Base-by-base conservation (phyloP, 2,329 filamentous ascomycete genomes). In the Aspergillus cejpii region DNA sequence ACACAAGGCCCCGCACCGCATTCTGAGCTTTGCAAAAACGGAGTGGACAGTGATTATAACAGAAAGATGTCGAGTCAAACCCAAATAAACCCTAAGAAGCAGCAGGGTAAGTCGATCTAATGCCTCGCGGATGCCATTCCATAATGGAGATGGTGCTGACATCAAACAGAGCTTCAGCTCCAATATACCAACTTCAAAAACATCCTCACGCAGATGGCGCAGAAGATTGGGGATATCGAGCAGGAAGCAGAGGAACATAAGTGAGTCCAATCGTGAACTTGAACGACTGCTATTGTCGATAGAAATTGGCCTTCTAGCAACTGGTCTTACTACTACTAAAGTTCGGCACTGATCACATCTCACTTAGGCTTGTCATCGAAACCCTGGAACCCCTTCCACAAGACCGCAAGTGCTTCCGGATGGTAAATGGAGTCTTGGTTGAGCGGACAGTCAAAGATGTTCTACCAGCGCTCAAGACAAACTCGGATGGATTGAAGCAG, bases 181-280 rank as follows among this genome's bases (percentile, higher is more conserved):
- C 72, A 75, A 53, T 75, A 75, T 57, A 65, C 68, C 31, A 75
- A 68, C 53, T 75, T 78, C 74, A 84, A 83, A 61, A 81, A 78
- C 60, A 81, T 75, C 26, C 79, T 98, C 47, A 91, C 97, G 70
- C 87, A 92, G 63, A 82, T 98, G 60, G 92, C 92, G 23, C 84
- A 89, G 62, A 97, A 95, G 68, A 96, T 98, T 57, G 92, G 92
- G 31, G 90, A 97, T 63, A 90, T 98, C 45, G 92, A 98, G 72
- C 88, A 95, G 66, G 92, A 97, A 67, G 84, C 87, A 15, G 92
- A 98, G 68, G 92, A 98, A 67, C 92, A 98, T 76, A 97, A 95
- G 92, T 97, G 72, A 65, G 84, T n/a, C n/a, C n/a, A n/a, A n/a
- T n/a, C n/a, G n/a, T n/a, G n/a, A n/a, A n/a, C n/a, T n/a, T n/a